These are phyloP conservation scores for Fusarium heterosporum DNA, from an alignment of 2,329 filamentous ascomycete genomes.

Conservation along the genomic window DNA sequence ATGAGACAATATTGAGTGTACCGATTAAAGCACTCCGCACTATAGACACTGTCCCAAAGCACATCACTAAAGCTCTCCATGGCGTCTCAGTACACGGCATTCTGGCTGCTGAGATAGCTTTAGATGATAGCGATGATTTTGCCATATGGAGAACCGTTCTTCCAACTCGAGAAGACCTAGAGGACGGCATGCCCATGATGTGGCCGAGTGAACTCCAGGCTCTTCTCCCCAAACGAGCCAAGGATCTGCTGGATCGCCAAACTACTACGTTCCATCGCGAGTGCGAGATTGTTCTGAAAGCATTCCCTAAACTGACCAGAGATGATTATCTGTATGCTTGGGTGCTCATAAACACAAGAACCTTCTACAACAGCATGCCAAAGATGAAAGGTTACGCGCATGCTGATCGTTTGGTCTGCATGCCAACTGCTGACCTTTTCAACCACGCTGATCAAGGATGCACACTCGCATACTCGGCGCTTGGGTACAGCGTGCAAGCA, in stretches of 20 bases:
- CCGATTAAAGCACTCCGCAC: slow-evolving; percentile 74
- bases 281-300: slow-evolving; percentile 52
- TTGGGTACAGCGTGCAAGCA: slow-evolving; percentile 66
- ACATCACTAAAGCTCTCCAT: slow-evolving; percentile 65
- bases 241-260: slow-evolving; percentile 66
- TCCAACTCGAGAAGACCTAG: slow-evolving; percentile 72
- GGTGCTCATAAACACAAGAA: slow-evolving; percentile 71
- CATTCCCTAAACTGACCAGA: slow-evolving; percentile 49
- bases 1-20: slow-evolving; percentile 72
- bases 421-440: slow-evolving; percentile 80
- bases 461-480: slow-evolving; percentile 61
- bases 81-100: slow-evolving; percentile 76
- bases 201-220: slow-evolving; percentile 61
- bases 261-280: slow-evolving; percentile 55
- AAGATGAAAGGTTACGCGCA: slow-evolving; percentile 57
- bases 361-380: slow-evolving; percentile 68
- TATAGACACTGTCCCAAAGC: slow-evolving; percentile 66
- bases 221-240: slow-evolving; percentile 59
- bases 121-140: slow-evolving; percentile 62
- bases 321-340: slow-evolving; percentile 66
- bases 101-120: slow-evolving; percentile 74
- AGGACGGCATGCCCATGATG: slow-evolving; percentile 53
- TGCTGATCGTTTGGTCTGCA: slow-evolving; percentile 74
- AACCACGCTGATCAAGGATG: slow-evolving; percentile 67
- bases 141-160: slow-evolving; percentile 74